Base-by-base conservation (phyloP, 2,329 filamentous ascomycete species). In the Ophiostoma pallidulum region DNA sequence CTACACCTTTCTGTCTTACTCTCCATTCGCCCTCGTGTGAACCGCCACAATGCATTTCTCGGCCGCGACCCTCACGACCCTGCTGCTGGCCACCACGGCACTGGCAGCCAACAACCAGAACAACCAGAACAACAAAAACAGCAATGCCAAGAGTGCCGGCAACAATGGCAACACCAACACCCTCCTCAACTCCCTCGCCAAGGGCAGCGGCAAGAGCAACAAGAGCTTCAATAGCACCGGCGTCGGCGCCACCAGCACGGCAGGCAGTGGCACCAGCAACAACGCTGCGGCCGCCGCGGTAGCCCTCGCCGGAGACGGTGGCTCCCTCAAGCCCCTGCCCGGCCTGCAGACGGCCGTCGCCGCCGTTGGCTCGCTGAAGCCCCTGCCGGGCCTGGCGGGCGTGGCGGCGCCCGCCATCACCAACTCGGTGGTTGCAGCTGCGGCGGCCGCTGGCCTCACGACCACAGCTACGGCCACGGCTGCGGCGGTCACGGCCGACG, bases 1-100 rank as follows among this genome's bases (percentile, higher is more conserved):
- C 9, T 16, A 22, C 20, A 22, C 20, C 26, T 40, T 42, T 22
- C 28, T 19, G 4, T 19, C 29, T 6, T 22, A 19, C 45, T 47
- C 43, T 16, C 9, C 16, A 28, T 28, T 28, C 10, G n/a, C n/a
- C n/a, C n/a, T n/a, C n/a, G n/a, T n/a, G n/a, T 28, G 10, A 28
- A 28, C 32, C 5, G 29, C n/a, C 45, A 54, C 31, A 32, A 58
- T 58, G 56, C 54, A 54, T 47, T 49, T 58, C 44, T 58, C 56
- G 1, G 47, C 45, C 13, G 28, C 47, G n/a, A 50, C 45, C 28
- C 39, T 58, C 18, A 45, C 53, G 18, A 42, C 50, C 12, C 39
- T 57, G 14, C 32, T 58, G 22, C 50, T 58, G 24, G 42, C 48
- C 48, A 22, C 38, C 19, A 32, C 48, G 32, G 48, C 24, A 26